Evolutionary conservation across 495 filamentous ascomycete genomes (phyloP), one percentile per base, ranked within the genome.

Genomic region (Clavariopsis aquatica): DNA sequence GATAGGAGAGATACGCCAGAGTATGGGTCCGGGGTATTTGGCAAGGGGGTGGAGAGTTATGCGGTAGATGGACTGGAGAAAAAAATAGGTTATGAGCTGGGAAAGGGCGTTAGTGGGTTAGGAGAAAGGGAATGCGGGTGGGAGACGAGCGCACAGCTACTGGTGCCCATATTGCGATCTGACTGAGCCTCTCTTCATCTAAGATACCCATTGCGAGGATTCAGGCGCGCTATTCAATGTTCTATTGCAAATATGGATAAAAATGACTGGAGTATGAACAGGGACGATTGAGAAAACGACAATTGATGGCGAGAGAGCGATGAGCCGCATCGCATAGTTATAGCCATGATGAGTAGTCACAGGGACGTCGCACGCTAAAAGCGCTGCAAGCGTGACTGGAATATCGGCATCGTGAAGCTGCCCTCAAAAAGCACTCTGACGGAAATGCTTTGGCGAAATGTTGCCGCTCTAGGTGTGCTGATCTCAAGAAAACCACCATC

Each of bases 41-140:
- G 60, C 57, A 6, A 82, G 71, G 0, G 76, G 76, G 51, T 83
- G 81, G 66, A 83, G 79, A 66, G 71, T 80, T 26, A 77, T 63
- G 46, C 78, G 76, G 61, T 83, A 80, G 46, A 83, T 53, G 55
- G 60, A 22, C 4, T 46, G 15, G 22, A 55, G 9, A 23, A 66
- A 20, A 49, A 66, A 66, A 63, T 70, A 70, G 27, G 31, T 26
- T 27, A 55, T 34, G 53, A 69, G n/a, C 65, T 69, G 26, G 15
- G 36, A 17, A 9, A 17, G 23, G 20, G 26, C 34, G 23, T 57
- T 36, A 23, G 15, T 29, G 27, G 36, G 27, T 22, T 1, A 9
- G 28, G 20, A n/a, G 10, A 28, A 13, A 43, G 45, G 2, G 34
- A 7, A 10, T 6, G 15, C 38, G 10, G 13, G 49, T 27, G 28